These are phyloP conservation scores for Pyrenophora graminea DNA, from an alignment of 2,329 filamentous ascomycete genomes.

Conservation along the genomic window DNA sequence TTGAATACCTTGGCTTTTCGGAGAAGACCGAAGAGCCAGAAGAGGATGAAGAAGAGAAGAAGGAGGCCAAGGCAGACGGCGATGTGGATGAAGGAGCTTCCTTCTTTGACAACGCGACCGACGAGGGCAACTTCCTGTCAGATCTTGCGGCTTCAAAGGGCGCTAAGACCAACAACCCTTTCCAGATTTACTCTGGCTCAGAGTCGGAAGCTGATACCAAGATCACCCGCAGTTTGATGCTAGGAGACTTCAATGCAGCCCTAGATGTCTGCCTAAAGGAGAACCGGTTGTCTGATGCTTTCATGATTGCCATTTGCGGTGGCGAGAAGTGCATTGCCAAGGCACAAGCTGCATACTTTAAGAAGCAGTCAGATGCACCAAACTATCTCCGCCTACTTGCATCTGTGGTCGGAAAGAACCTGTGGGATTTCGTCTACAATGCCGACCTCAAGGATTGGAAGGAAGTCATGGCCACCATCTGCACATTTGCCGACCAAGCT, in stretches of 20 bases:
- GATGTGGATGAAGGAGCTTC: constrained; percentile 60
- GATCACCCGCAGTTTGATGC: constrained; percentile 84
- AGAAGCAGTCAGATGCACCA: constrained; percentile 77
- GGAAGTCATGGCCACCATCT: constrained; percentile 92
- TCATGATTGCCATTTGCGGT: constrained; percentile 96
- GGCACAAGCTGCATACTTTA: constrained; percentile 88
- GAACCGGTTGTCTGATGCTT: constrained; percentile 90
- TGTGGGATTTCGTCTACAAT: constrained; percentile 98
- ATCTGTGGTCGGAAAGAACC: constrained; percentile 92
- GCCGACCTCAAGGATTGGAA: constrained; percentile 93
- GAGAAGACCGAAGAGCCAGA: constrained; percentile 53
- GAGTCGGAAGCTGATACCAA: constrained; percentile 82
- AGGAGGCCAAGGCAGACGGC: constrained; percentile 52
- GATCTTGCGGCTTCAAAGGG: constrained; percentile 86
- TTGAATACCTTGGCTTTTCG: constrained; percentile 87
- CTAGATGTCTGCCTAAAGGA: constrained; percentile 87
- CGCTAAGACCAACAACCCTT: constrained; percentile 90
- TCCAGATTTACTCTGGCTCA: constrained; percentile 82
- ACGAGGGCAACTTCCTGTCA: constrained; percentile 81
- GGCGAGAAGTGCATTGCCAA: constrained; percentile 93
- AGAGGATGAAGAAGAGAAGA: constrained; percentile 34
- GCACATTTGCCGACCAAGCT: constrained; percentile 87
- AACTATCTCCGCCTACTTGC: constrained; percentile 90
- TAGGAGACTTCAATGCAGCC: constrained; percentile 88
- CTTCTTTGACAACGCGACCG: constrained; percentile 75